Conservation (phyloP, 2,329 filamentous ascomycete species). For the Fusarium odoratissimum region DNA sequence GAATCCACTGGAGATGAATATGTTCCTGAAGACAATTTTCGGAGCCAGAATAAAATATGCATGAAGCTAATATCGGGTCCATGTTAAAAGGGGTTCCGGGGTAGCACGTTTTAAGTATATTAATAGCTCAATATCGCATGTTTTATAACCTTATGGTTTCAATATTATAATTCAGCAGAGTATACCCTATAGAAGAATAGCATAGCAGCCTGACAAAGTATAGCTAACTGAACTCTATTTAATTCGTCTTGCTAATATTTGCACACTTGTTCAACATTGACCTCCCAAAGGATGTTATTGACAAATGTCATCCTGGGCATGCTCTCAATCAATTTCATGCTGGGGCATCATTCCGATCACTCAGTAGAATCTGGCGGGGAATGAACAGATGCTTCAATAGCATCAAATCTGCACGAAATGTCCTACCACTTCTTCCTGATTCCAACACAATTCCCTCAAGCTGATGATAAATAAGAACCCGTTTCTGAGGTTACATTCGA, state of each 20-base stretch:
- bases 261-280: rapidly evolving
- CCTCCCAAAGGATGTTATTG: rapidly evolving
- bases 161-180: neutral
- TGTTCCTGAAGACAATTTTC: neutral
- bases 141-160: neutral
- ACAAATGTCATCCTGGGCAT: neutral
- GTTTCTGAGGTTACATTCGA: neutral
- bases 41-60: neutral
- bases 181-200: neutral
- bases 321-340: rapidly evolving
- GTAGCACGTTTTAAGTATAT: neutral
- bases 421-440: neutral
- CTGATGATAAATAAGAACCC: too few species aligned
- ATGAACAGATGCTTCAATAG: neutral
- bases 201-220: neutral
- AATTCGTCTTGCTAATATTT: neutral
- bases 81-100: neutral
- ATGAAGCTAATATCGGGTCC: neutral
- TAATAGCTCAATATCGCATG: neutral
- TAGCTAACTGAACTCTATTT: neutral
- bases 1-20: rapidly evolving
- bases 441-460: too few species aligned
- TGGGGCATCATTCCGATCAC: rapidly evolving
- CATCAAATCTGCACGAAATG: neutral
- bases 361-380: neutral